Evolutionary conservation across 208 protist genomes (phyloP).

Genomic region (Crithidia acanthocephali): DNA sequence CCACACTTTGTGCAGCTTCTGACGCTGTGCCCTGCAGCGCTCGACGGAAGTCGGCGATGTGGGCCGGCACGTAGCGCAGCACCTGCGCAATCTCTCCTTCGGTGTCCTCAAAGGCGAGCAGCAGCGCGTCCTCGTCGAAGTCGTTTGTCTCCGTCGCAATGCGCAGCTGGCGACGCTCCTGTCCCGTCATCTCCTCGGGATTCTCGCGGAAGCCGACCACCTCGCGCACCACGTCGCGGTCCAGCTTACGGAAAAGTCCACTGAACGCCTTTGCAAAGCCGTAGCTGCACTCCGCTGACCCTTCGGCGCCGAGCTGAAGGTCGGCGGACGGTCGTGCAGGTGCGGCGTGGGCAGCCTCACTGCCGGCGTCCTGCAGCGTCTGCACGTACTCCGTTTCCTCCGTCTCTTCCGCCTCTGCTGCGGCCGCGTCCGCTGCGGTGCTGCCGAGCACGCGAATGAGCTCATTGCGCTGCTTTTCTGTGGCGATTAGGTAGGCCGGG

Average conservation of each 20-base stretch:
- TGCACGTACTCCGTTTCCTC: slow-evolving; percentile 85
- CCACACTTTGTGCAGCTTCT: not conserved
- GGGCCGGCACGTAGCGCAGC: slow-evolving; percentile 67
- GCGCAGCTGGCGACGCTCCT: slow-evolving; percentile 56
- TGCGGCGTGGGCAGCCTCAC: not conserved
- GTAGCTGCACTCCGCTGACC: slow-evolving; percentile 45
- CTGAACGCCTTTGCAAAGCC: slow-evolving; percentile 85
- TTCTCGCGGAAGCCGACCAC: slow-evolving; percentile 55
- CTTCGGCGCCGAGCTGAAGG: slow-evolving; percentile 5
- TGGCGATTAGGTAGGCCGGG: slow-evolving; percentile 84
- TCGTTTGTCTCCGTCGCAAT: slow-evolving; percentile 48
- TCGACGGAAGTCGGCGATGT: slow-evolving; percentile 54
- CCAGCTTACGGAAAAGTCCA: slow-evolving; percentile 66
- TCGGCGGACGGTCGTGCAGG: slow-evolving; percentile 14
- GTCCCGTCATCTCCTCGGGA: slow-evolving; percentile 57
- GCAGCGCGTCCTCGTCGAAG: slow-evolving; percentile 77
- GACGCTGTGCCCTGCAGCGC: slow-evolving; percentile 35
- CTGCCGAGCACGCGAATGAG: slow-evolving; percentile 52
- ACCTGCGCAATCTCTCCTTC: slow-evolving; percentile 73
- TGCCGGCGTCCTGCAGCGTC: slow-evolving; percentile 29
- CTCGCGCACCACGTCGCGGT: slow-evolving; percentile 63
- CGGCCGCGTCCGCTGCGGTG: not conserved
- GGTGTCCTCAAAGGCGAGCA: slow-evolving; percentile 69
- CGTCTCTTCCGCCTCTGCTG: slow-evolving; percentile 37
- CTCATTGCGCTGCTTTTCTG: slow-evolving; percentile 68